Evolutionary conservation across 257 asterid species (phyloP).

Genomic region (Plantago major): DNA sequence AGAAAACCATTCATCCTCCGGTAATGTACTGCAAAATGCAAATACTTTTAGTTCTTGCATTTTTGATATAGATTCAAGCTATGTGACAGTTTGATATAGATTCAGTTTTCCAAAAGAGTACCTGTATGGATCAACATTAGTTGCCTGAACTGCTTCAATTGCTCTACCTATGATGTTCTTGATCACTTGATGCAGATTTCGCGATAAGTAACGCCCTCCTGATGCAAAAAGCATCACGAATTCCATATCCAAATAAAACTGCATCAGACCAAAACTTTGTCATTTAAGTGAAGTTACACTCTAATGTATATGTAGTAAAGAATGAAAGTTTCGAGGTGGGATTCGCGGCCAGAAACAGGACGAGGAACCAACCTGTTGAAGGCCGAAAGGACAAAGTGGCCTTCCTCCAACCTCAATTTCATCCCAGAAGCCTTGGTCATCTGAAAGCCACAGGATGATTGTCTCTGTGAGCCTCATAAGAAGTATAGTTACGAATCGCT

Average conservation of each 20-base stretch:
- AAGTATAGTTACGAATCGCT: constrained; percentile 79
- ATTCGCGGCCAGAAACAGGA: not conserved
- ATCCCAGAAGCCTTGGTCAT: constrained; percentile 91
- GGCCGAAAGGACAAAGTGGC: constrained; percentile 79
- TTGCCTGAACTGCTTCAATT: constrained; percentile 82
- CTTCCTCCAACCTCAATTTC: constrained; percentile 68
- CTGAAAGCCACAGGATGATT: constrained; percentile 88
- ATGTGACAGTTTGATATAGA: not conserved
- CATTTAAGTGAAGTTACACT: not conserved
- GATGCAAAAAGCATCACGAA: constrained; percentile 89
- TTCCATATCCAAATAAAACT: constrained; percentile 98
- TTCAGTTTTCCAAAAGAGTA: constrained; percentile 11
- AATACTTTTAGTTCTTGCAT: not conserved
- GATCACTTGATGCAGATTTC: constrained; percentile 87
- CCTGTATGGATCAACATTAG: constrained; percentile 77
- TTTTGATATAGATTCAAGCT: too few relatives aligned
- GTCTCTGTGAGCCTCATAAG: constrained; percentile 91
- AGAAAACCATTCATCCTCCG: constrained; percentile 95
- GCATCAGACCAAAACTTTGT: constrained; percentile 19
- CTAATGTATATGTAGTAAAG: too few relatives aligned
- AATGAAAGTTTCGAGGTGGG: too few relatives aligned
- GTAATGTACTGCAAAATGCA: constrained; percentile 44
- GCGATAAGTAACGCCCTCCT: constrained; percentile 84
- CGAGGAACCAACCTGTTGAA: constrained; percentile 62
- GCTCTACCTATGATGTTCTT: constrained; percentile 82